A percentile compares a stretch with the other conserved stretches of the same genome.
Evolutionary conservation across 2,329 filamentous ascomycete species (phyloP).

Genomic region (Thielaviopsis musarum): DNA sequence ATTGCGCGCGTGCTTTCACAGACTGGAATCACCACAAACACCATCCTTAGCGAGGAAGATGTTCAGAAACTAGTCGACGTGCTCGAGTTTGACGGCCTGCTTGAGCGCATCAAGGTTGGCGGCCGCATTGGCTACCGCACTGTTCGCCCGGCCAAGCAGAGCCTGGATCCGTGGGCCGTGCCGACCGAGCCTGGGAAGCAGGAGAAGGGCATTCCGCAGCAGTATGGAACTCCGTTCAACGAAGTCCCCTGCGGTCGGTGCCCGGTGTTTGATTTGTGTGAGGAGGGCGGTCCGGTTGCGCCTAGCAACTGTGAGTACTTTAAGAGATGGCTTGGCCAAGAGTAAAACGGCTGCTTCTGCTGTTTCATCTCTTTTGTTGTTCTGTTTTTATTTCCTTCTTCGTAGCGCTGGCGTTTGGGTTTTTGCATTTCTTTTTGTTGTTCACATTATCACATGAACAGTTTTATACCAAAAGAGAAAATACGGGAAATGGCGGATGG

Average conservation of each 20-base stretch:
- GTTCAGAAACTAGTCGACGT: constrained; percentile 77
- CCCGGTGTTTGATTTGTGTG: constrained; percentile 84
- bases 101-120: constrained; percentile 46
- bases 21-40: constrained; percentile 54
- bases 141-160: constrained; percentile 30
- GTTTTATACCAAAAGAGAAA: background rate
- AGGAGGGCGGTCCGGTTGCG: constrained; percentile 78
- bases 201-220: constrained; percentile 23
- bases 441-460: constrained; percentile 1
- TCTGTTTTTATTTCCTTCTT: constrained; percentile 5
- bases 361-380: background rate
- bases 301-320: constrained; percentile 88
- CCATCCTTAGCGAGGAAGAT: constrained; percentile 53
- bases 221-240: constrained; percentile 54
- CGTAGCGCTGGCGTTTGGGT: constrained; percentile 11
- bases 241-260: constrained; percentile 84
- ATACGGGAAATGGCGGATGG: background rate
- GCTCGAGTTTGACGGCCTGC: constrained; percentile 69
- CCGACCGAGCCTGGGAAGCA: constrained; percentile 17
- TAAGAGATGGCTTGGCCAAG: constrained; percentile 55
- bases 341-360: constrained; percentile 16
- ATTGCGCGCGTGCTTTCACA: constrained; percentile 60
- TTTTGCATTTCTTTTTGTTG: constrained; percentile 1
- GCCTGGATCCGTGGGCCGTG: constrained; percentile 23
- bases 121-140: constrained; percentile 36